These are phyloP conservation scores for Herpotrichia juniperi DNA, from an alignment of 2,329 filamentous ascomycete genomes.

Conservation along the genomic window DNA sequence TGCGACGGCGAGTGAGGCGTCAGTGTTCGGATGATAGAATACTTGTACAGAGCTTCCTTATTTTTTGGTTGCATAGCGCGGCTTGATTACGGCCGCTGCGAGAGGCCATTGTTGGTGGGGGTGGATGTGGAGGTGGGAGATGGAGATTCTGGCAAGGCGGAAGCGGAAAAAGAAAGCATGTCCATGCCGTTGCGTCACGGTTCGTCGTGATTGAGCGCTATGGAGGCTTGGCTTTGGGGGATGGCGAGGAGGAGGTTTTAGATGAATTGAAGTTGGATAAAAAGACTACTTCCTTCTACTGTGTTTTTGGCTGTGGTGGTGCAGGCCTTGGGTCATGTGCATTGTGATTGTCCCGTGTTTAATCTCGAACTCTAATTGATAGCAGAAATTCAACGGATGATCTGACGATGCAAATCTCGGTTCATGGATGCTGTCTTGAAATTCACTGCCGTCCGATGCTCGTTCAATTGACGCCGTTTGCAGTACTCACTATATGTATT, in stretches of 20 bases:
- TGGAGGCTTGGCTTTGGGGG: background rate
- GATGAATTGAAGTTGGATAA: conserved; percentile 18
- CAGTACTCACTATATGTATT: too few species aligned
- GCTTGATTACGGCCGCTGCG: conserved; percentile 8
- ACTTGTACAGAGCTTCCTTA: background rate
- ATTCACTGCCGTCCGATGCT: too few species aligned
- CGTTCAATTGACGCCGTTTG: too few species aligned
- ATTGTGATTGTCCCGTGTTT: too few species aligned
- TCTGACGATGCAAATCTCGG: too few species aligned
- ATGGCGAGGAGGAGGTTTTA: conserved; percentile 8
- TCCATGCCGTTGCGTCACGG: background rate
- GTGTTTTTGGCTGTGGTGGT: too few species aligned
- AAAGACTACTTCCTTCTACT: conserved; percentile 4
- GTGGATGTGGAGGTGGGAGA: conserved; percentile 1
- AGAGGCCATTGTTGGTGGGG: background rate
- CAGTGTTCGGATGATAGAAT: background rate
- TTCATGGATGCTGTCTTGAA: too few species aligned
- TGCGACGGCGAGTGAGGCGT: background rate
- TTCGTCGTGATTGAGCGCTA: background rate
- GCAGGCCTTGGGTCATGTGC: too few species aligned
- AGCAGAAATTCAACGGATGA: too few species aligned
- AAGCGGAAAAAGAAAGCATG: background rate
- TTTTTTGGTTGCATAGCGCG: conserved; percentile 8
- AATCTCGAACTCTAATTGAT: too few species aligned
- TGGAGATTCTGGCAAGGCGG: background rate